Conservation (phyloP, 495 filamentous ascomycete species). For the Tuber microsphaerosporum region DNA sequence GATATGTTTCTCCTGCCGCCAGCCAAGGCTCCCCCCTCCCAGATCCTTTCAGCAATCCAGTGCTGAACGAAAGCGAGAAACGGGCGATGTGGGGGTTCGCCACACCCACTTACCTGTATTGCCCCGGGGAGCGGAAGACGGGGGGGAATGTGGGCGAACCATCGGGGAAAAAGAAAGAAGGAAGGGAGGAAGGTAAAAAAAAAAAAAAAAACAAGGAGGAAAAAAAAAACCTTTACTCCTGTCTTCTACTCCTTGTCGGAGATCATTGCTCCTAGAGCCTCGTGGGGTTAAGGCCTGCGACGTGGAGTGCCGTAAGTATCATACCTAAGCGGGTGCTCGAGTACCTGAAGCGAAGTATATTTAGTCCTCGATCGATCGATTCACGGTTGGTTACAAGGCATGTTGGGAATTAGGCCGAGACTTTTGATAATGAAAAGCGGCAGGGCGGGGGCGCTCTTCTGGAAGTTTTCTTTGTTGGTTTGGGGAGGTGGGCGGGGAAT, state of each 20-base stretch:
- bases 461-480: neutral
- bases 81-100: neutral
- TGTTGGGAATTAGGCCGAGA: neutral
- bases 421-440: neutral
- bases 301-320: neutral
- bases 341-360: neutral
- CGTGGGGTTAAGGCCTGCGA: too few species aligned
- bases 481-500: neutral
- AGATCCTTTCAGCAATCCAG: neutral
- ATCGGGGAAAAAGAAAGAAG: neutral
- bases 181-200: neutral
- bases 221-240: neutral
- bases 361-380: constrained; percentile 1
- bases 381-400: neutral
- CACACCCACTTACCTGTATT: neutral
- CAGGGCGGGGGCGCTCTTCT: neutral
- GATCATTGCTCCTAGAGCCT: neutral
- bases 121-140: neutral
- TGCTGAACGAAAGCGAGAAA: neutral
- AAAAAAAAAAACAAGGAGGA: neutral
- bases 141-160: neutral
- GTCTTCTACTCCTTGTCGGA: neutral
- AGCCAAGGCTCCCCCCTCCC: neutral
- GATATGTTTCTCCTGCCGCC: neutral
- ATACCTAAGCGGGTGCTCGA: neutral